Conservation (phyloP, 768 basidiomycete species). For the Leucogyrophana mollusca region DNA sequence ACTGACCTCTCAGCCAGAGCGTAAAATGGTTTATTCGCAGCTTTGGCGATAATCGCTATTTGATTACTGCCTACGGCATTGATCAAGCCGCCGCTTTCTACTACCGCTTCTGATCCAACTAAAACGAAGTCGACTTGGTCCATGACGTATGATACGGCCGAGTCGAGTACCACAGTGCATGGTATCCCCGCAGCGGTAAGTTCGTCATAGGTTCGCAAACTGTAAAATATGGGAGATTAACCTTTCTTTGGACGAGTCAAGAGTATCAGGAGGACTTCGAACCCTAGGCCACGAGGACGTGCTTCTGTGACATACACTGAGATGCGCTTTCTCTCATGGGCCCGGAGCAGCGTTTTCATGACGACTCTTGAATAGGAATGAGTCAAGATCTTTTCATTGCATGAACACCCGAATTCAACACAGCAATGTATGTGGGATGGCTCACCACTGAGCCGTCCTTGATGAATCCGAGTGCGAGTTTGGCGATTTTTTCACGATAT, state of each 20-base stretch:
- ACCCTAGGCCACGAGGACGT: constrained; percentile 87
- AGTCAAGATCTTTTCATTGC: constrained; percentile 74
- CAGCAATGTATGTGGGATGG: constrained; percentile 18
- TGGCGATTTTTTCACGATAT: constrained; percentile 88
- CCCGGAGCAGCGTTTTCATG: constrained; percentile 86
- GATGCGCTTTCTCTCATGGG: constrained; percentile 89
- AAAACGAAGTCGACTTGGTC: constrained; percentile 93
- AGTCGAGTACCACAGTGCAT: constrained; percentile 92
- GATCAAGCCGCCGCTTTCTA: constrained; percentile 91
- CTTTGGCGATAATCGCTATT: constrained; percentile 94
- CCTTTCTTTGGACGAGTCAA: constrained; percentile 3
- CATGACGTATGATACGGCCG: constrained; percentile 96
- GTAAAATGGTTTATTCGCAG: constrained; percentile 94
- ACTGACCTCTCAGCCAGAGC: constrained; percentile 85
- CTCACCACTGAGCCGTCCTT: constrained; percentile 89
- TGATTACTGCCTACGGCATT: constrained; percentile 96
- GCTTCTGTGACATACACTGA: constrained; percentile 98
- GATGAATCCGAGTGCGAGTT: constrained; percentile 87
- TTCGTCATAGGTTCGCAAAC: constrained; percentile 87
- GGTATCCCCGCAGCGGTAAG: constrained; percentile 90
- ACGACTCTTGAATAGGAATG: constrained; percentile 98
- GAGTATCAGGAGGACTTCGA: constrained; percentile 29
- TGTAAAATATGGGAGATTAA: constrained; percentile 31
- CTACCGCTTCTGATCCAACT: constrained; percentile 97
- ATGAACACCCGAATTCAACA: constrained; percentile 12